These are phyloP conservation scores for Leccinum longicurvipes DNA, from an alignment of 768 basidiomycete genomes.

Conservation along the genomic window DNA sequence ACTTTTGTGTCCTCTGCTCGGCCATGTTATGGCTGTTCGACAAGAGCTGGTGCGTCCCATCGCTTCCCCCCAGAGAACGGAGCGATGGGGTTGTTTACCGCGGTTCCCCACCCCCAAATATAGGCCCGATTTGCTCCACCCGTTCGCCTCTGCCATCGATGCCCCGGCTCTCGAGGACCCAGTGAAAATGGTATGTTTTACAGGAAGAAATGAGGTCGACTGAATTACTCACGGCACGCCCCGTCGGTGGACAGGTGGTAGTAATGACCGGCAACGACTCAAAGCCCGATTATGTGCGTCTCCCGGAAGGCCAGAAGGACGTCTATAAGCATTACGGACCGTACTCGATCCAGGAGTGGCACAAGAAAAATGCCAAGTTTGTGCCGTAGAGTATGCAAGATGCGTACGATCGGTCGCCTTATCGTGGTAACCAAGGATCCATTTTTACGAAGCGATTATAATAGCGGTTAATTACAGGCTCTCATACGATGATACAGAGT, in stretches of 20 bases:
- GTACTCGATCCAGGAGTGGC: slow-evolving; percentile 56
- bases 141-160: slow-evolving; percentile 67
- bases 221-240: neutral
- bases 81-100: neutral
- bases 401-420: neutral
- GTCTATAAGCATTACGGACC: slow-evolving; percentile 42
- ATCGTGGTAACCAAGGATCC: too few species aligned
- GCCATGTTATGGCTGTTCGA: slow-evolving; percentile 69
- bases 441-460: neutral
- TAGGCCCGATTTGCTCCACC: slow-evolving; percentile 65
- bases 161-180: slow-evolving; percentile 53
- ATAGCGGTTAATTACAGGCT: neutral
- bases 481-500: neutral
- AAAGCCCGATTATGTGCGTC: slow-evolving; percentile 57
- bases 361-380: slow-evolving; percentile 48
- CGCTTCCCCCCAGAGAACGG: neutral
- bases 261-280: slow-evolving; percentile 44
- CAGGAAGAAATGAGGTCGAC: too few species aligned
- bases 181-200: slow-evolving; percentile 43
- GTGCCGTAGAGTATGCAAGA: slow-evolving; percentile 14
- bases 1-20: slow-evolving; percentile 63
- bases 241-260: slow-evolving; percentile 36
- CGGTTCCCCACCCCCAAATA: too few species aligned
- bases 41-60: slow-evolving; percentile 41
- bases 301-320: slow-evolving; percentile 58